phyloP scores from a whole-genome alignment of 805 yeast species.

The Jamesozyma spencerorum region DNA sequence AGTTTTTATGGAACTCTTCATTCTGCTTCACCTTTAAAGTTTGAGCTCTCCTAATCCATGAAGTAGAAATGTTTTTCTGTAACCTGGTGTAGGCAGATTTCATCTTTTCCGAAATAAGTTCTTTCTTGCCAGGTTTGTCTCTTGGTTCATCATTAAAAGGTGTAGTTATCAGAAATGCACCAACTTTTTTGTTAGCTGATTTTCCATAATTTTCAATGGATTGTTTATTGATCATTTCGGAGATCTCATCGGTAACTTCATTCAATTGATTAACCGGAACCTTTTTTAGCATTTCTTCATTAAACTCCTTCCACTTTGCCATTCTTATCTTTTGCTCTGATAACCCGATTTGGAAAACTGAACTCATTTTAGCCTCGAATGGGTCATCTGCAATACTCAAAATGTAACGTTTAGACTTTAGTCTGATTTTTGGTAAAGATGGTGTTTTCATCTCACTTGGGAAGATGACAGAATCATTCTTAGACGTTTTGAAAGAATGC shows the following conservation, averaged over 20 bases:
- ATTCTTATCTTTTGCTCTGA: conserved; percentile 56
- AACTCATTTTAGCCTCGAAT: conserved; percentile 65
- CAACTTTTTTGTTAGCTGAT: background rate
- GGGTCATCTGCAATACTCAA: conserved; percentile 81
- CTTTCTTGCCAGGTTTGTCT: conserved; percentile 1
- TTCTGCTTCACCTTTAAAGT: conserved; percentile 36
- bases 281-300: conserved; percentile 15
- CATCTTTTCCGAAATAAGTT: conserved; percentile 1
- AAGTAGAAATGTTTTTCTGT: conserved; percentile 40
- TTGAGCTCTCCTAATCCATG: conserved; percentile 65
- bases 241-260: conserved; percentile 3
- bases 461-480: conserved; percentile 30
- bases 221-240: conserved; percentile 5
- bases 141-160: too few relatives aligned
- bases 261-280: conserved; percentile 1
- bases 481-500: conserved; percentile 38
- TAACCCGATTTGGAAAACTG: conserved; percentile 55
- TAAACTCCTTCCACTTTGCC: conserved; percentile 39
- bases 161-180: background rate
- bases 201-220: too few relatives aligned
- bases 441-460: conserved; percentile 33
- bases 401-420: conserved; percentile 48
- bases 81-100: conserved; percentile 26
- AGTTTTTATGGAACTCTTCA: conserved; percentile 34
- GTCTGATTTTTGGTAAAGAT: conserved; percentile 48